Conservation (phyloP, 805 yeast genomes). For the Wickerhamiella dianesei region DNA sequence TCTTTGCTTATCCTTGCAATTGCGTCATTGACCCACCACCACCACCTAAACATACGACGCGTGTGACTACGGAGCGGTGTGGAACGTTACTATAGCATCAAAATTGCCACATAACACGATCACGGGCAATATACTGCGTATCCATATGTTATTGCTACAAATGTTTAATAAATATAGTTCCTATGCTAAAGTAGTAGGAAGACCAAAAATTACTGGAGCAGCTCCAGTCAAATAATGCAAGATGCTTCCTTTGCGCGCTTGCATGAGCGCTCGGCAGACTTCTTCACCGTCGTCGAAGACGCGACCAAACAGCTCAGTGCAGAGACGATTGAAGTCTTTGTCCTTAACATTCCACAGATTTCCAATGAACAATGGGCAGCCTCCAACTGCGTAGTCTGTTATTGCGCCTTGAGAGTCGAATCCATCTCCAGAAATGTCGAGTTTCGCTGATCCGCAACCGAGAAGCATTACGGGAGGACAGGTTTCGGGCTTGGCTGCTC, state of each 20-base stretch:
- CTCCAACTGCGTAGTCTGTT: slow-evolving; percentile 61
- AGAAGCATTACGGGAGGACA: slow-evolving; percentile 37
- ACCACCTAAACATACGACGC: too few species aligned
- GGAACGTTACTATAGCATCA: too few species aligned
- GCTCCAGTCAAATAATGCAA: slow-evolving; percentile 74
- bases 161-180: not conserved
- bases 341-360: slow-evolving; percentile 97
- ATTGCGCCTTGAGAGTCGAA: slow-evolving; percentile 69
- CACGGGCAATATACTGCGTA: too few species aligned
- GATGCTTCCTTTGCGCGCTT: slow-evolving; percentile 54
- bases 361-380: slow-evolving; percentile 70
- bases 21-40: too few species aligned
- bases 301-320: slow-evolving; percentile 39
- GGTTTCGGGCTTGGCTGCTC: slow-evolving; percentile 27
- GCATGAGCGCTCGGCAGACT: slow-evolving; percentile 37
- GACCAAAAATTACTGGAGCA: slow-evolving; percentile 83
- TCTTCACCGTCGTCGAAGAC: slow-evolving; percentile 17
- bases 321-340: slow-evolving; percentile 79
- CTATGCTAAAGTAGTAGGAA: slow-evolving; percentile 35
- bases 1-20: too few species aligned
- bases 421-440: slow-evolving; percentile 28
- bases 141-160: too few species aligned
- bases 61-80: too few species aligned
- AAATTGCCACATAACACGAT: too few species aligned
- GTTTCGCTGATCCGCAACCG: slow-evolving; percentile 72